Percentiles rank a stretch among this genome's conserved stretches.
Conservation (phyloP, 371 early-diverging fungal species). For the Phascolomyces articulosus region DNA sequence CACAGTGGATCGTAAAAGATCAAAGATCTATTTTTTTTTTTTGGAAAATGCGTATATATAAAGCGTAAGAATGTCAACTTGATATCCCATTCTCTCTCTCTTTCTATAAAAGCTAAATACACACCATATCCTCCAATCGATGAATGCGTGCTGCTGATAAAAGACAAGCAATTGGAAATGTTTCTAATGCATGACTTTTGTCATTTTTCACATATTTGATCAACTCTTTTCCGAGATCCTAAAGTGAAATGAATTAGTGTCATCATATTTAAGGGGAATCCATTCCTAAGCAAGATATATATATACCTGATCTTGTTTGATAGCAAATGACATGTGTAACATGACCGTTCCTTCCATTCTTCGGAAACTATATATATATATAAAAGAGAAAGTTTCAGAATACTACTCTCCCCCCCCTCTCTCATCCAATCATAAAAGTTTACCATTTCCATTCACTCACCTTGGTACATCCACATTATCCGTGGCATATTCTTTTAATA, state of each 20-base stretch:
- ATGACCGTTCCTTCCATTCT: constrained; percentile 63
- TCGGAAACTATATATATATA: constrained; percentile 1
- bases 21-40: constrained; percentile 53
- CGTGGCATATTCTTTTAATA: constrained; percentile 23
- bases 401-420: background rate
- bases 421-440: too few relatives aligned
- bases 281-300: too few relatives aligned
- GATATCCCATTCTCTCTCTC: too few relatives aligned
- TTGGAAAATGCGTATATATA: too few relatives aligned
- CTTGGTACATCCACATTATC: background rate
- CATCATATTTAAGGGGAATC: too few relatives aligned
- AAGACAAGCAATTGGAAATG: constrained; percentile 59
- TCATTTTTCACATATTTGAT: constrained; percentile 57
- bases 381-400: background rate
- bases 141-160: constrained; percentile 64
- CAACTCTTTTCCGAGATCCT: constrained; percentile 60
- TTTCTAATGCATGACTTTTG: constrained; percentile 41
- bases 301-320: constrained; percentile 70
- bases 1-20: constrained; percentile 52
- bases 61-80: too few relatives aligned
- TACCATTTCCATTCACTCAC: too few relatives aligned
- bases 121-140: constrained; percentile 58
- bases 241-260: constrained; percentile 12
- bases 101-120: background rate
- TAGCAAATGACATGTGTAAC: constrained; percentile 64